A percentile compares a stretch with the other conserved stretches of the same genome.
Evolutionary conservation across 2,329 filamentous ascomycete genomes (phyloP).

Genomic region (Arthrobotrys entomopaga): DNA sequence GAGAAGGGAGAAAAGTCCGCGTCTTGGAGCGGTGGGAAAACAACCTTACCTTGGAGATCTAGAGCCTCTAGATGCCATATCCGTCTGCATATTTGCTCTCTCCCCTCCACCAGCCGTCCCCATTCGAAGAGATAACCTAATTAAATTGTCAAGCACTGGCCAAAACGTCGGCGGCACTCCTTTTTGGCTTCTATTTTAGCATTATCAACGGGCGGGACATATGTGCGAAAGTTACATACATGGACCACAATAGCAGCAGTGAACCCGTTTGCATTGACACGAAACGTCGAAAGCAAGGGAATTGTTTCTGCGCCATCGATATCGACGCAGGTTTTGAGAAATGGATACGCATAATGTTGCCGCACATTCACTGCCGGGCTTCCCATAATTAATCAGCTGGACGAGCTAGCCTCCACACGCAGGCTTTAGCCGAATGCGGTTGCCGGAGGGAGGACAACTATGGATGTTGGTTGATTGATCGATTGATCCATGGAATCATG

Average conservation of each 20-base stretch:
- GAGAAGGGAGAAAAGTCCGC: conserved; percentile 33
- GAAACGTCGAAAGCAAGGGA: conserved; percentile 30
- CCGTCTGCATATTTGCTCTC: too few relatives aligned
- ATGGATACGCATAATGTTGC: conserved; percentile 11
- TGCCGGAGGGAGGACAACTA: conserved; percentile 22
- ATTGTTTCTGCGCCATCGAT: too few relatives aligned
- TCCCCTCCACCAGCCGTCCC: conserved; percentile 15
- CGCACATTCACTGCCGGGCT: conserved; percentile 14
- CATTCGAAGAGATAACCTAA: not conserved
- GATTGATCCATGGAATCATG: conserved; percentile 37
- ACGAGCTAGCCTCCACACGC: not conserved
- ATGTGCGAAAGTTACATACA: not conserved
- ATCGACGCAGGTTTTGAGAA: not conserved
- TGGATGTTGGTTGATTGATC: not conserved
- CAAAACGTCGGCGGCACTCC: not conserved
- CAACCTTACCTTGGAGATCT: conserved; percentile 14
- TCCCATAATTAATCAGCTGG: conserved; percentile 31
- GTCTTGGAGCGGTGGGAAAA: conserved; percentile 31
- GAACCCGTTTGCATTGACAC: conserved; percentile 1
- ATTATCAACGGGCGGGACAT: conserved; percentile 18
- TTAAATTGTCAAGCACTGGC: not conserved
- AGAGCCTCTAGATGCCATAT: conserved; percentile 11
- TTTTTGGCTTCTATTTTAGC: conserved; percentile 18
- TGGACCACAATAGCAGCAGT: not conserved
- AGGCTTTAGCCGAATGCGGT: conserved; percentile 18